Percentiles rank a stretch among this genome's conserved stretches.
Evolutionary conservation across 1,139 yeast genomes (phyloP).

Genomic region (Blastobotrys serpentis): DNA sequence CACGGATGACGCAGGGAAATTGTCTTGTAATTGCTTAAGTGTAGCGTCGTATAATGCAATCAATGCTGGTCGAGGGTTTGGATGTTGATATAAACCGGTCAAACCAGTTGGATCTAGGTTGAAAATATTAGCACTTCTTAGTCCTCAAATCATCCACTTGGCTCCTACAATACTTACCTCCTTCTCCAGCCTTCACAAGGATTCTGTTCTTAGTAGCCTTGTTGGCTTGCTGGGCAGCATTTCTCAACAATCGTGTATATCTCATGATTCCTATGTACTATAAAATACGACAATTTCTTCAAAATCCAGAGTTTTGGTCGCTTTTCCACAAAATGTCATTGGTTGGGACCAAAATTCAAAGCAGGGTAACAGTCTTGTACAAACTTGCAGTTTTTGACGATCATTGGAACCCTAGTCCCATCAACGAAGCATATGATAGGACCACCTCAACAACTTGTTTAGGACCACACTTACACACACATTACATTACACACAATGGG

Average conservation of each 20-base stretch:
- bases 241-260: slow-evolving; percentile 41
- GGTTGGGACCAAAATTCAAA: slow-evolving; percentile 9
- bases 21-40: slow-evolving; percentile 52
- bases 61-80: slow-evolving; percentile 81
- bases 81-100: slow-evolving; percentile 76
- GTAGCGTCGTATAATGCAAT: slow-evolving; percentile 71
- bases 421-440: too few species aligned
- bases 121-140: slow-evolving; percentile 4
- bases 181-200: slow-evolving; percentile 17
- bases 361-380: slow-evolving; percentile 7
- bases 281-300: slow-evolving; percentile 6
- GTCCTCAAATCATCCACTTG: too few species aligned
- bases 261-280: slow-evolving; percentile 38
- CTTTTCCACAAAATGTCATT: slow-evolving; percentile 9
- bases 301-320: neutral
- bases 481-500: slow-evolving; percentile 26
- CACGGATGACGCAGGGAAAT: slow-evolving; percentile 68
- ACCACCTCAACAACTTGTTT: neutral
- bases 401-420: neutral
- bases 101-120: slow-evolving; percentile 65
- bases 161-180: slow-evolving; percentile 18
- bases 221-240: slow-evolving; percentile 36
- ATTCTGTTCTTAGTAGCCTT: slow-evolving; percentile 12
- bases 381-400: neutral
- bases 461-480: neutral